A percentile compares a stretch with the other conserved stretches of the same genome.
These are phyloP conservation scores for Mesotaenium endlicherianum DNA, from an alignment of 139 green algal genomes.

Conservation along the genomic window DNA sequence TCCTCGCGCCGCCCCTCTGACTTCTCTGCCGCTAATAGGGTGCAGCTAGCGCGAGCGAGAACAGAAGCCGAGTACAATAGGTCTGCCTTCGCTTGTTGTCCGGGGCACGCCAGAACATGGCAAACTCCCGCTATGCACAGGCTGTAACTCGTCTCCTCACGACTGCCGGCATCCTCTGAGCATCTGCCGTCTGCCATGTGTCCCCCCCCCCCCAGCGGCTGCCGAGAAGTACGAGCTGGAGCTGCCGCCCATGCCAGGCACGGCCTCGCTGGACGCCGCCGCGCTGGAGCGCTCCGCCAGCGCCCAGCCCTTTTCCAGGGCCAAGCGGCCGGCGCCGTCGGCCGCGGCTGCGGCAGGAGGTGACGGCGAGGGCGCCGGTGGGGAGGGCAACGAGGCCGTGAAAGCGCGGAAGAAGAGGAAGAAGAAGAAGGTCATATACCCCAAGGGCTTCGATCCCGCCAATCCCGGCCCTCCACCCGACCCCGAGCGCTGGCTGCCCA, in stretches of 20 bases:
- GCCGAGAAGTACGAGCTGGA: slow-evolving; percentile 16
- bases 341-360: neutral
- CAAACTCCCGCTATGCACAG: neutral
- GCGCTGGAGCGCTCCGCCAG: slow-evolving; percentile 11
- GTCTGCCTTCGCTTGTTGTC: no score
- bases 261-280: slow-evolving; percentile 3
- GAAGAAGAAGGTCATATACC: slow-evolving; percentile 54
- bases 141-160: neutral
- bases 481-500: slow-evolving; percentile 94
- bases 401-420: slow-evolving; percentile 37
- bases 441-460: slow-evolving; percentile 83
- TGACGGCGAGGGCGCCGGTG: neutral
- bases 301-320: neutral
- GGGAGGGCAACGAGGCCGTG: neutral
- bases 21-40: no score
- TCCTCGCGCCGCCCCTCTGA: no score
- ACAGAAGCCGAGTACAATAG: no score
- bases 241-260: slow-evolving; percentile 26
- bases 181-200: neutral
- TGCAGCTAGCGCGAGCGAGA: no score
- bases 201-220: neutral
- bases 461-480: slow-evolving; percentile 80
- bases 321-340: slow-evolving; percentile 4
- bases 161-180: no score
- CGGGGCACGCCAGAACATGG: neutral